Evolutionary conservation across 2,329 filamentous ascomycete species (phyloP).

Genomic region (Diaporthe sp.): DNA sequence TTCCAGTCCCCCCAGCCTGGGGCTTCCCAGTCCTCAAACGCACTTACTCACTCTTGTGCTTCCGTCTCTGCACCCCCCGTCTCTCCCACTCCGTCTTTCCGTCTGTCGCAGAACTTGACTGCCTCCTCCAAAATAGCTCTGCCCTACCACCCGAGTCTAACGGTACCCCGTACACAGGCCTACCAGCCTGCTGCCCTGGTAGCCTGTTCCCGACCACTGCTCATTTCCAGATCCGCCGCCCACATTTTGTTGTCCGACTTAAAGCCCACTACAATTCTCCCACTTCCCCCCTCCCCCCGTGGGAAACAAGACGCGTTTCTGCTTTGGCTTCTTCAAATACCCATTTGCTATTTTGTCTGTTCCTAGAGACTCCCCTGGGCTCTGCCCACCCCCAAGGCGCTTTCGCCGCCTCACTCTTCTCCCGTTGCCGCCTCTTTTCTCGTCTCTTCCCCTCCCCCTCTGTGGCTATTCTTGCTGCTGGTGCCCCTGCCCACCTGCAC

Average conservation of each 20-base stretch:
- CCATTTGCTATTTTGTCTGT: constrained; percentile 41
- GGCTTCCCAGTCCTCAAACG: neutral
- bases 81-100: neutral
- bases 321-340: neutral
- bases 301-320: constrained; percentile 10
- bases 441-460: constrained; percentile 40
- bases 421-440: neutral
- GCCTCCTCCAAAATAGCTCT: neutral
- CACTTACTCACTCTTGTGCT: neutral
- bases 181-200: constrained; percentile 7
- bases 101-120: constrained; percentile 11
- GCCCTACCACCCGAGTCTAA: neutral
- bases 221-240: constrained; percentile 36
- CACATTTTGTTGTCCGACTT: constrained; percentile 38
- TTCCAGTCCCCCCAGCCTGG: neutral
- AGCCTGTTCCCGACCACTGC: constrained; percentile 7
- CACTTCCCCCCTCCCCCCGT: constrained; percentile 13
- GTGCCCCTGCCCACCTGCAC: constrained; percentile 5
- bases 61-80: neutral
- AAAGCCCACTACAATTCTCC: constrained; percentile 38
- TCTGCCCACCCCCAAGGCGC: constrained; percentile 41
- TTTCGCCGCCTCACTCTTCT: constrained; percentile 36
- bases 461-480: neutral
- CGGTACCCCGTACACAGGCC: neutral
- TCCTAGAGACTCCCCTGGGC: constrained; percentile 37